Evolutionary conservation across 2,329 filamentous ascomycete species (phyloP), one percentile per base, ranked within the genome.

Genomic region (Hymenoscyphus occultus): DNA sequence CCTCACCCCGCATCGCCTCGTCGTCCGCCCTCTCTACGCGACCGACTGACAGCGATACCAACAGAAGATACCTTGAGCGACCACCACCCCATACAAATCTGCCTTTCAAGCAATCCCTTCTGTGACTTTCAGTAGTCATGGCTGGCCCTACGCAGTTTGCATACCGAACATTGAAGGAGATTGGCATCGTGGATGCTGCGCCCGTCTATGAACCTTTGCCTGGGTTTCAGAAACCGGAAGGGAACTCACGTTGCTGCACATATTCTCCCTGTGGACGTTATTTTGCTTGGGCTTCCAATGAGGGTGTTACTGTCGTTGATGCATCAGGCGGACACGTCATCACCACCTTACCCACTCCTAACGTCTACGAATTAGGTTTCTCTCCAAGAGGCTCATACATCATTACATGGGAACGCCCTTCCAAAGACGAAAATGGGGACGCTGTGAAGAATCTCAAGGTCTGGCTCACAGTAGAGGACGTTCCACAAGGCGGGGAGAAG

Each of bases 201-300:
- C 95, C 95, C 68, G 86, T 90, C 76, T 99, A 99, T 81, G 86
- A 91, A 79, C 82, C 89, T 76, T 85, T 98, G 76, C 82, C 91
- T 75, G 94, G 90, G 74, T 97, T 98, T 78, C 78, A 78, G 74
- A 92, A 90, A 80, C 93, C 94, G 68, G 91, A 97, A 84, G 94
- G 93, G 77, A 97, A 94, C 81, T 86, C 96, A 76, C 90, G 95
- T 78, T 98, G 93, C 82, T 96, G 91, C 83, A 87, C 88, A 75
- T 99, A 99, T 83, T 98, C 95, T 69, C 91, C 93, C 65, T 96
- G 95, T 79, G 94, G 95, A 77, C 91, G 91, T 76, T 99, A 93
- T 83, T 96, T 97, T 80, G 93, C 93, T 69, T 99, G 92, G 90
- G 93, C 94, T 71, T 91, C 92, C 68, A 90, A 88, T 69, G 92